Evolutionary conservation across 805 yeast genomes (phyloP), one percentile per base, ranked within the genome.

Genomic region (Suhomyces xylopsoci): DNA sequence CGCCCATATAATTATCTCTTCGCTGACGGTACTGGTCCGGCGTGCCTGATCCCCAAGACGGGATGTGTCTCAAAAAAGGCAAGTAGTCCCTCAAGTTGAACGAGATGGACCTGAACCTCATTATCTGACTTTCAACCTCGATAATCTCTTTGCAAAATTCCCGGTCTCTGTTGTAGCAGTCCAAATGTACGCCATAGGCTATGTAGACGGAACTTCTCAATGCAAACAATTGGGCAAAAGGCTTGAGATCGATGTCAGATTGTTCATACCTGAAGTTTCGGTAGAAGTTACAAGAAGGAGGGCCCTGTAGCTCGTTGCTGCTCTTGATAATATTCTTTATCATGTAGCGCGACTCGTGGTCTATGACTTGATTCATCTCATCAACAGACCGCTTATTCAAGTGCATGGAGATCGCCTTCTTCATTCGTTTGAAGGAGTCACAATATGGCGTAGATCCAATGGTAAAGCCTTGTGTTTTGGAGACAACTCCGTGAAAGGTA

Each of bases 391-490:
- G 65, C 36, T 64, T 69, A 46, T 79, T 74, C 53, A 84, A 65
- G n/a, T 69, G 62, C 55, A 70, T 70, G 1, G 83, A 68, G 45
- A 83, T 65, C 34, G 74, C 69, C 61, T 81, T 83, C 59, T 82
- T 77, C 62, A 79, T 76, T 47, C 64, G 67, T 47, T 71, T 66
- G 57, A 70, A 84, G 2, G 81, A 69, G 0, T 63, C 67, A 1
- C 85, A 80, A 53, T 71, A 77, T 1, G 89, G 89, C 0, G 88
- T 84, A 1, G 88, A 81, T 0, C 90, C 90, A 15, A 85, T 73
- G 0, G 90, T 85, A 57, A 77, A 81, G 0, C 86, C 83, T 51
- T 79, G 82, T 0, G 81, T 74, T 22, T 73, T 66, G 0, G 87
- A 77, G 43, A 87, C 72, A 2, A 87, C 74, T 17, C 75, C 70